Base-by-base conservation (phyloP, 805 yeast species). In the Komagataella kurtzmanii region DNA sequence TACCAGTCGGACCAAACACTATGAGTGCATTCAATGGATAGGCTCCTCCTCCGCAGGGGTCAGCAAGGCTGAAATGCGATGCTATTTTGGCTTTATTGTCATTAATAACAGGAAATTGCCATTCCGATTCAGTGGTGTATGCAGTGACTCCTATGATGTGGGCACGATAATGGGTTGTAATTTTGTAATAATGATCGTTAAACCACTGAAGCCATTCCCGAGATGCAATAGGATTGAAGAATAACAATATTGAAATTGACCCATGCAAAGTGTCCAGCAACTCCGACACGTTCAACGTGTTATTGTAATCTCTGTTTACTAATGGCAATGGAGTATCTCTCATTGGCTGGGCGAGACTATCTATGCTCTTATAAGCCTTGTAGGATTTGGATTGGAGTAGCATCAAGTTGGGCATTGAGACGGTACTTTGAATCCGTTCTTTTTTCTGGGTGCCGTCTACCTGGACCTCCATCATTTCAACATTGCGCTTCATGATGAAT, bases 1-100 rank as follows among this genome's bases (percentile, higher is more conserved):
- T 30, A 14, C 40, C 40, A 30, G 40, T 30, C 40, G 40, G 40
- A 30, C 46, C 50, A 17, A 50, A 50, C 40, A 51, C 36, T 14
- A 51, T 48, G 17, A 51, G 43, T 12, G 53, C 19, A 10, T 19
- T 24, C 46, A 51, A 12, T 2, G 53, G 53, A 44, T 14, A 51
- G 4, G 48, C 44, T 7, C 51, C 53, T 17, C 53, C 53, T 14
- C 53, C 53, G 17, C 48, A 43, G 7, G 53, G 53, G 46, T 51
- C 53, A 10, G 45, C 43, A 12, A 49, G 24, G 44, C 17, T 36
- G 18, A 40, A 51, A 14, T 43, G 44, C 7, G 40, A 36, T 6
- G 53, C 50, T 12, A 49, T 23, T 12, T 14, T 10, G 10, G 47
- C 53, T 7, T 44, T 24, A 21, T 45, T 23, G 19, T 44, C 21